phyloP scores from a whole-genome alignment of 2,329 filamentous ascomycete species.

The Catunica adiposa region DNA sequence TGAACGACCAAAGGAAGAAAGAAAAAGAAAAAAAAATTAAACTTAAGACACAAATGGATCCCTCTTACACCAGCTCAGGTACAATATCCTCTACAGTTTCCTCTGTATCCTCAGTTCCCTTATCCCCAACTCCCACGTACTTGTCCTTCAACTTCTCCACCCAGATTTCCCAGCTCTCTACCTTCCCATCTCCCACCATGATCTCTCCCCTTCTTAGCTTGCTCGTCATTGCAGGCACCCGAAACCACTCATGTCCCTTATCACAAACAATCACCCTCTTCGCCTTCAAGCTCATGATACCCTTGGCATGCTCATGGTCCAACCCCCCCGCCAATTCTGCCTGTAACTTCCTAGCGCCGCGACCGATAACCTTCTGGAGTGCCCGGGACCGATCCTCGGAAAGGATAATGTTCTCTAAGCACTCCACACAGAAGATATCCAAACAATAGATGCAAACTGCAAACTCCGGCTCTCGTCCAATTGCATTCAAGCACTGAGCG shows the following conservation, averaged over 20 bases:
- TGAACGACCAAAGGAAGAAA: background rate
- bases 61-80: background rate
- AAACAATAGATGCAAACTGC: slow-evolving; percentile 25
- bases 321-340: slow-evolving; percentile 15
- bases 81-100: background rate
- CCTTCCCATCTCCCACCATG: slow-evolving; percentile 20
- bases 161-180: slow-evolving; percentile 24
- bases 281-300: slow-evolving; percentile 19
- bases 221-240: slow-evolving; percentile 23
- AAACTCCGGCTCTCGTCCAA: slow-evolving; percentile 21
- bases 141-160: slow-evolving; percentile 20
- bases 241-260: slow-evolving; percentile 25
- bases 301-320: slow-evolving; percentile 16
- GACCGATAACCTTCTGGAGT: slow-evolving; percentile 17
- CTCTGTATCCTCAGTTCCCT: background rate
- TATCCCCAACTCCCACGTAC: slow-evolving; percentile 1
- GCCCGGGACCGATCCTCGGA: slow-evolving; percentile 2
- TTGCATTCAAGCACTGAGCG: slow-evolving; percentile 24
- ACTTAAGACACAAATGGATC: background rate
- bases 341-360: slow-evolving; percentile 19
- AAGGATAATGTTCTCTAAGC: slow-evolving; percentile 20
- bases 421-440: slow-evolving; percentile 24
- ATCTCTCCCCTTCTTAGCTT: slow-evolving; percentile 25
- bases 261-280: slow-evolving; percentile 21
- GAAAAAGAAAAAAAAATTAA: background rate